Evolutionary conservation across 2,329 filamentous ascomycete genomes (phyloP), one percentile per base, ranked within the genome.

Genomic region (Sclerotinia borealis): DNA sequence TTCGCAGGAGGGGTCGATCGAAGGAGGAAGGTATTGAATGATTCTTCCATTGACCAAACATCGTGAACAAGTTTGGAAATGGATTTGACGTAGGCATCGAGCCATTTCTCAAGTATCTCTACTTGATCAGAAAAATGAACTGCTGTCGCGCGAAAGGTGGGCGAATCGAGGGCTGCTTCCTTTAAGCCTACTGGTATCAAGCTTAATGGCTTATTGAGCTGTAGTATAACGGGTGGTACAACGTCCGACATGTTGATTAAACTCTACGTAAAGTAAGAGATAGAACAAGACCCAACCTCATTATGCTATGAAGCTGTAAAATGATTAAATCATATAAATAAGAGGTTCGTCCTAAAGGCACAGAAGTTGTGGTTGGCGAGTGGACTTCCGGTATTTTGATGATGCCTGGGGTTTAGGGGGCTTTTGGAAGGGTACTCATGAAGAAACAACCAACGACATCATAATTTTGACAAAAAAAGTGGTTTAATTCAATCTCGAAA

Each of bases 131-230:
- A 84, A 74, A 96, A 96, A 78, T 97, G 92, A 52, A 89, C 79
- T 48, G 91, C 85, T 27, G 91, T 91, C 52, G 93, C 91, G 68
- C 95, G 91, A 76, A 98, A 98, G 41, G 93, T 96, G 31, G 95
- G 95, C 45, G 93, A 97, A 78, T 99, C 95, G 79, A 98, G 89
- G 25, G 92, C 90, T 58, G 95, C 95, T 83, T 99, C 95, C 78
- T 93, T 95, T 70, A 98, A 83, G 27, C 88, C 87, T 41, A 98
- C 93, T 50, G 95, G 92, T 52, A 75, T 72, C 56, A 74, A 68
- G 55, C 67, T 73, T 58, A 74, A 60, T 4, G 71, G 66, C 58
- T 63, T 67, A 25, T 64, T 66, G 31, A 68, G 63, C 41, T 69
- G 69, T 51, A 67, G 68, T 17, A 69, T 59, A 48, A 62, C 52